Conservation (phyloP, 2,329 filamentous ascomycete genomes). For the Lasiodiplodia hormozganensis region DNA sequence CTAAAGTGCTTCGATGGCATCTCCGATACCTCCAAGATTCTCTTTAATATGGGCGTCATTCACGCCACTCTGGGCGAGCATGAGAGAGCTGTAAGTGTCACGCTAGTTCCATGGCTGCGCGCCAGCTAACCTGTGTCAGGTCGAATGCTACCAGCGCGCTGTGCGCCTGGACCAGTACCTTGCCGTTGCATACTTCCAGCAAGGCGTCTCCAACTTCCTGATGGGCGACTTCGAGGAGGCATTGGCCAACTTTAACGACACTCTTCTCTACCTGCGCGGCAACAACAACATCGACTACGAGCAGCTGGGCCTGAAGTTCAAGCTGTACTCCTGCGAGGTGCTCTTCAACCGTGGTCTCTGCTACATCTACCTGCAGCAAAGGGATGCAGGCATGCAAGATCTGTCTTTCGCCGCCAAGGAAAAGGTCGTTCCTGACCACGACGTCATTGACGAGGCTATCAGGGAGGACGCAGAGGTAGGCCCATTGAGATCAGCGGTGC, state of each 20-base stretch:
- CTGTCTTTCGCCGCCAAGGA: constrained; percentile 90
- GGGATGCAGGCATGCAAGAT: constrained; percentile 89
- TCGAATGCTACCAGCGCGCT: constrained; percentile 92
- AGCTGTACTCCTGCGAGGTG: constrained; percentile 95
- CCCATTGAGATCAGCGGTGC: neutral
- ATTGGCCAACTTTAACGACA: constrained; percentile 98
- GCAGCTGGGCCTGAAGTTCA: constrained; percentile 92
- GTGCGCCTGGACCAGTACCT: constrained; percentile 92
- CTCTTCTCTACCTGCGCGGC: constrained; percentile 88
- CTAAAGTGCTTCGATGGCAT: constrained; percentile 84
- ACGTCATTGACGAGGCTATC: constrained; percentile 98
- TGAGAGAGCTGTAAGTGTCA: constrained; percentile 79
- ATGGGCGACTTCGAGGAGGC: constrained; percentile 97
- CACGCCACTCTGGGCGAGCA: constrained; percentile 96
- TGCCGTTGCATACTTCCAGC: constrained; percentile 96
- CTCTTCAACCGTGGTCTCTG: constrained; percentile 96
- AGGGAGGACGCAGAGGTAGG: constrained; percentile 85
- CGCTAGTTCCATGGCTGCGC: constrained; percentile 30
- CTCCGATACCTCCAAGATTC: constrained; percentile 94
- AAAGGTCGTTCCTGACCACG: constrained; percentile 94
- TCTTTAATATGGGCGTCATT: constrained; percentile 98
- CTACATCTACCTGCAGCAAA: constrained; percentile 95
- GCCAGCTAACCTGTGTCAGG: constrained; percentile 59
- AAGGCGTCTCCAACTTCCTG: constrained; percentile 97
- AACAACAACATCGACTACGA: constrained; percentile 99